Evolutionary conservation across 2,329 filamentous ascomycete species (phyloP).

Genomic region (Byssoonygena ceratinophila): DNA sequence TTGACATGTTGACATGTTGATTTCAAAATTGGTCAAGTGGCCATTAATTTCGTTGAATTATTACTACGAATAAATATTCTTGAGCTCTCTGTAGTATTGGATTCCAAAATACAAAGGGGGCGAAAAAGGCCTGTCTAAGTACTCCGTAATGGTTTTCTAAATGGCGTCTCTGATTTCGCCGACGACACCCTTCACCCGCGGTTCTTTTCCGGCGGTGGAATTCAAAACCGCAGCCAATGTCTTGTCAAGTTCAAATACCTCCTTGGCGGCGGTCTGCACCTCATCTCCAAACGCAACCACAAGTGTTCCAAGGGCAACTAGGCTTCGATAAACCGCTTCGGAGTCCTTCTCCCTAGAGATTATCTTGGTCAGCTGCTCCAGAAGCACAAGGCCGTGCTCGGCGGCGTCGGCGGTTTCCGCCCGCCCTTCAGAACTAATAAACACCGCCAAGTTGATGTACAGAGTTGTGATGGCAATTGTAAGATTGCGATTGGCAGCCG

Average conservation of each 20-base stretch:
- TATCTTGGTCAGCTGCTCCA: slow-evolving; percentile 54
- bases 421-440: slow-evolving; percentile 46
- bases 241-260: slow-evolving; percentile 45
- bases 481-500: slow-evolving; percentile 60
- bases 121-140: too few relatives aligned
- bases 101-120: too few relatives aligned
- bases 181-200: slow-evolving; percentile 50
- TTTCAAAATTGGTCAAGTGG: too few relatives aligned
- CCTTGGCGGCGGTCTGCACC: slow-evolving; percentile 48
- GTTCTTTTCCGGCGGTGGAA: slow-evolving; percentile 45
- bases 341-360: slow-evolving; percentile 59
- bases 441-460: slow-evolving; percentile 73
- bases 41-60: slow-evolving; percentile 1
- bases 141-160: slow-evolving; percentile 5
- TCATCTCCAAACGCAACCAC: slow-evolving; percentile 49
- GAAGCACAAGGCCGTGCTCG: slow-evolving; percentile 43
- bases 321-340: slow-evolving; percentile 70
- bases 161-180: slow-evolving; percentile 46
- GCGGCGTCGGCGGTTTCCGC: slow-evolving; percentile 33
- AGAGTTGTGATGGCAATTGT: slow-evolving; percentile 71
- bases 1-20: neutral
- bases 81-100: too few relatives aligned
- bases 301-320: slow-evolving; percentile 76
- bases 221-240: slow-evolving; percentile 40
- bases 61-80: too few relatives aligned